A percentile compares a stretch with the other conserved stretches of the same genome.
Conservation (phyloP, 2,329 filamentous ascomycete genomes). For the Monilinia polystroma region DNA sequence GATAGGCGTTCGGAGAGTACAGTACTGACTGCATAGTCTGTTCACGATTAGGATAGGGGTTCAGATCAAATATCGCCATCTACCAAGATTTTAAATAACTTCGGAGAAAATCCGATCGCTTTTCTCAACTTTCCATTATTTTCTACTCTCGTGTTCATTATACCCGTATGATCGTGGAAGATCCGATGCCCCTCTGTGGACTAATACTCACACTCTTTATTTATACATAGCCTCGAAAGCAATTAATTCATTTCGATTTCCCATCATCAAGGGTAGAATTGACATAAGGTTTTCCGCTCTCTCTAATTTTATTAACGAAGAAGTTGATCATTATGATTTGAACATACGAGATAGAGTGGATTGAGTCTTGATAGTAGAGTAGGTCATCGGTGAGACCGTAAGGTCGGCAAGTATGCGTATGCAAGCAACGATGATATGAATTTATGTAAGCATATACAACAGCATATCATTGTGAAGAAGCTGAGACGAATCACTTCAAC, state of each 20-base stretch:
- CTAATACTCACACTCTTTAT: not conserved
- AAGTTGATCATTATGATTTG: not conserved
- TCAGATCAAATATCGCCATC: conserved; percentile 11
- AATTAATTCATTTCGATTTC: not conserved
- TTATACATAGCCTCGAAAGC: not conserved
- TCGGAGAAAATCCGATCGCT: conserved; percentile 4
- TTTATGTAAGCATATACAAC: not conserved
- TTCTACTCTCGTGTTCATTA: conserved; percentile 14
- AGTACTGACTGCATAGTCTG: no score
- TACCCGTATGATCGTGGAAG: no score
- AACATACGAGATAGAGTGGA: conserved; percentile 15
- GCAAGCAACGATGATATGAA: not conserved
- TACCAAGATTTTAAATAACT: conserved; percentile 5
- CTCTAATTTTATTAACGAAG: conserved; percentile 9
- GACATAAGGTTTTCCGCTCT: conserved; percentile 8
- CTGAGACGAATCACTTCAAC: not conserved
- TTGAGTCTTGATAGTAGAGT: not conserved
- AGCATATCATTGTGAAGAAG: not conserved
- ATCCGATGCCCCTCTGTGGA: conserved; percentile 14
- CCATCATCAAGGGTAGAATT: not conserved
- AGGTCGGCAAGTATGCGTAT: no score
- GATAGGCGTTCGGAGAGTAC: no score
- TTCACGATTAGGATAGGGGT: not conserved
- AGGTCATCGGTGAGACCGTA: not conserved
- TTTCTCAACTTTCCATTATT: conserved; percentile 11